Base-by-base conservation (phyloP, 257 asterid species). In the Cordia subcordata region DNA sequence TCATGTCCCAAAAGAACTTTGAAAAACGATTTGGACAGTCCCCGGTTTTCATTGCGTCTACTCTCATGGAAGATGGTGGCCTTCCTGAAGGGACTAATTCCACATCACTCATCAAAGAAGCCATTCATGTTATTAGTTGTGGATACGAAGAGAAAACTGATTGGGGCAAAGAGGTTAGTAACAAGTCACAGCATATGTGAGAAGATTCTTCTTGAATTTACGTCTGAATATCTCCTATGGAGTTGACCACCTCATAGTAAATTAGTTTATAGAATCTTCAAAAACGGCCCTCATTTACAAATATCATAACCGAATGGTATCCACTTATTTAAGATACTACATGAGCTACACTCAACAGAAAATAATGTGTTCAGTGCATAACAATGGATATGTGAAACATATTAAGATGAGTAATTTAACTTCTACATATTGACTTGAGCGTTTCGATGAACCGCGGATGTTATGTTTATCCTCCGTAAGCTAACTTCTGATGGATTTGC, bases 121-220 rank as follows among this genome's bases (percentile, higher is more conserved):
- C 96, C 74, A 85, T 88, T 73, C 92, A 85, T 78, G 94, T 88
- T 44, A 88, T 88, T 49, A 82, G 96, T 67, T 80, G 91, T 70
- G 91, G 94, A 18, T 87, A 87, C 47, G 96, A 87, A 75, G 94
- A 88, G 78, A 88, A 88, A 73, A 87, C 94, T 12, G 96, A 88
- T 67, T 88, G 96, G 96, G 96, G 94, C 52, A 88, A 85, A 66
- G 94, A 88, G 84, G 96, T 81, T 16, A 56, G 80, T 65, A 54
- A 19, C 35, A 60, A 49, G 32, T 35, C 33, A 10, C 13, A 12
- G 39, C 33, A n/a, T n/a, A 22, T 22, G 10, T 15, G 3, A 40
- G n/a, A n/a, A n/a, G n/a, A n/a, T n/a, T n/a, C n/a, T n/a, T n/a
- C n/a, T n/a, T n/a, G n/a, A n/a, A n/a, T n/a, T n/a, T n/a, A n/a